A percentile compares a stretch with the other conserved stretches of the same genome.
Evolutionary conservation across 371 early-diverging fungal genomes (phyloP).

Genomic region (Umbelopsis sp.): DNA sequence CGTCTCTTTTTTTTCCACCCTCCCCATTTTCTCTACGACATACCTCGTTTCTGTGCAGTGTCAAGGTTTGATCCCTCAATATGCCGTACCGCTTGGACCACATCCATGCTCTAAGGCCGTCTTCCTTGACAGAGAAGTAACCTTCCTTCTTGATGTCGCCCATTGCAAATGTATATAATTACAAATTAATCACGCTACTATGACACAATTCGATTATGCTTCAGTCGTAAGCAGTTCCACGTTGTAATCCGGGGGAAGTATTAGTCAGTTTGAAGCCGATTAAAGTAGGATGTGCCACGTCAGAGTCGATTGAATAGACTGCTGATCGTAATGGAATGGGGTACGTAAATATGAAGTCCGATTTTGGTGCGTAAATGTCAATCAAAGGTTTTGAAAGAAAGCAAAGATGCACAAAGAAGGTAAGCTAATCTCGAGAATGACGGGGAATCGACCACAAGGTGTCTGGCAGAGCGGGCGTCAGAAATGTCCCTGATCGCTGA

Average conservation of each 20-base stretch:
- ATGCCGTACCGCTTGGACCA: slow-evolving; percentile 88
- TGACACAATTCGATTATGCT: neutral
- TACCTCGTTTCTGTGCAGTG: slow-evolving; percentile 86
- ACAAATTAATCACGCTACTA: neutral
- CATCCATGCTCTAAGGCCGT: slow-evolving; percentile 74
- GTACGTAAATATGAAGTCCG: too few species aligned
- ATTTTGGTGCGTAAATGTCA: too few species aligned
- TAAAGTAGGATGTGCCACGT: too few species aligned
- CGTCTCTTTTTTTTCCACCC: slow-evolving; percentile 21
- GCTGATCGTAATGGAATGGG: too few species aligned
- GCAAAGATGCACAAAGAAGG: neutral
- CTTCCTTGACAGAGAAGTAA: slow-evolving; percentile 74
- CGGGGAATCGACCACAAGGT: neutral
- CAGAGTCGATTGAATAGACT: too few species aligned
- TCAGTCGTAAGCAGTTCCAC: neutral
- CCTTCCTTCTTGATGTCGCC: slow-evolving; percentile 65
- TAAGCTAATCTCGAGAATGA: neutral
- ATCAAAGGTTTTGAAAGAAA: neutral
- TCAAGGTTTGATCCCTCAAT: slow-evolving; percentile 80
- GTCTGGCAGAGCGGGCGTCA: neutral
- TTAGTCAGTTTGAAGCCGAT: neutral
- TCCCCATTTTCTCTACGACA: neutral
- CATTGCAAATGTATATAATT: slow-evolving; percentile 24
- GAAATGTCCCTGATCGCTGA: neutral
- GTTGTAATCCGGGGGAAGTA: neutral